Conservation (phyloP, 2,329 filamentous ascomycete genomes). For the Sporothrix phasma region DNA sequence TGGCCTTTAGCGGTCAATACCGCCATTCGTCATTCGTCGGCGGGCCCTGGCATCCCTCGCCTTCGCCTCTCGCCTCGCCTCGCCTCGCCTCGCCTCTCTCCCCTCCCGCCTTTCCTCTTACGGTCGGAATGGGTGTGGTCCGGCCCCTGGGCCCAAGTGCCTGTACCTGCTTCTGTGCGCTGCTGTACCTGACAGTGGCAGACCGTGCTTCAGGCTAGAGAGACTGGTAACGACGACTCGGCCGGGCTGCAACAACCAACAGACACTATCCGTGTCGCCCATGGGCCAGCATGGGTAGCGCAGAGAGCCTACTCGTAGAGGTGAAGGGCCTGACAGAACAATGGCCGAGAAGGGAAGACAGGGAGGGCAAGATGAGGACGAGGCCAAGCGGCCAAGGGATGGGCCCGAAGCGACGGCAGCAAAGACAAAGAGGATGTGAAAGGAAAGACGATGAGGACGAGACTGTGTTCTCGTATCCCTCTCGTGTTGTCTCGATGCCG, state of each 20-base stretch:
- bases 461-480: background rate
- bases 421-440: background rate
- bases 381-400: no score
- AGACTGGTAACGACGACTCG: background rate
- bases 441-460: no score
- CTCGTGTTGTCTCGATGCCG: background rate
- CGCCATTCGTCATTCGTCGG: background rate
- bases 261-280: background rate
- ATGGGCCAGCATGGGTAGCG: no score
- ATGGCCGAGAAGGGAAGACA: no score
- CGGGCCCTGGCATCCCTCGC: no score
- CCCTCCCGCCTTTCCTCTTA: background rate
- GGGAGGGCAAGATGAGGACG: no score
- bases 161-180: constrained; percentile 4
- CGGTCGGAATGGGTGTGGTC: background rate
- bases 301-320: no score
- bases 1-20: background rate
- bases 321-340: no score
- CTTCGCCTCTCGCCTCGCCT: background rate
- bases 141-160: background rate
- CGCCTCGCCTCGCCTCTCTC: no score
- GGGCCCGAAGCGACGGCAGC: no score
- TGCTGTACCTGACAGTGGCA: constrained; percentile 4
- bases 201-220: background rate
- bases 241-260: background rate